These are phyloP conservation scores for Aquanectria penicillioides DNA, from an alignment of 2,329 filamentous ascomycete species.

Conservation along the genomic window DNA sequence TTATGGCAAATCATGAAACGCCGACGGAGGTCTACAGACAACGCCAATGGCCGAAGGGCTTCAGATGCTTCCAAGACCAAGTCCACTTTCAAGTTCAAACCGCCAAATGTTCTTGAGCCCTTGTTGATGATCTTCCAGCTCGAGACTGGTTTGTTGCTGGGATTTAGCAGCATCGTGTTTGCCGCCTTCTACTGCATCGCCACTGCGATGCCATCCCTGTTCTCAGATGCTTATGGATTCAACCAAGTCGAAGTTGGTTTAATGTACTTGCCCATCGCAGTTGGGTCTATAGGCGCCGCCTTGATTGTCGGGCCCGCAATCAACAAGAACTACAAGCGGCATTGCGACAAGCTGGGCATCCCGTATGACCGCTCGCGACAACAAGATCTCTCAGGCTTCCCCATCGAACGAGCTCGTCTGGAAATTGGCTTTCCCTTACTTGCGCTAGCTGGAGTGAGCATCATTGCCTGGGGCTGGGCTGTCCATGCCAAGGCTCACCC, in stretches of 20 bases:
- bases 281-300: conserved; percentile 59
- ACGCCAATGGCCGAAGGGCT: conserved; percentile 11
- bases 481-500: conserved; percentile 54
- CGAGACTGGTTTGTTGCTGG: conserved; percentile 56
- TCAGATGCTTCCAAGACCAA: conserved; percentile 29
- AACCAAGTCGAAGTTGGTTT: conserved; percentile 65
- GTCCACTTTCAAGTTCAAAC: conserved; percentile 48
- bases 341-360: conserved; percentile 64
- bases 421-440: conserved; percentile 62
- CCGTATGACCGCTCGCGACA: conserved; percentile 63
- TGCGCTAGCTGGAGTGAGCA: conserved; percentile 56
- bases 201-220: conserved; percentile 55
- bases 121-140: conserved; percentile 53
- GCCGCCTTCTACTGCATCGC: conserved; percentile 61
- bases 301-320: conserved; percentile 63
- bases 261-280: conserved; percentile 62
- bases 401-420: conserved; percentile 62
- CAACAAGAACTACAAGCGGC: conserved; percentile 74
- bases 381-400: conserved; percentile 58
- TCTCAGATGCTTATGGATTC: conserved; percentile 66
- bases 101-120: conserved; percentile 54
- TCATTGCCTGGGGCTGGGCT: conserved; percentile 64
- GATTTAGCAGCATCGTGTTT: conserved; percentile 57
- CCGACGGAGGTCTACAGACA: conserved; percentile 24
- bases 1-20: conserved; percentile 44